Percentiles rank a stretch among this genome's conserved stretches.
phyloP scores from a whole-genome alignment of 345 rosid species.

The Noccaea bulbosa region DNA sequence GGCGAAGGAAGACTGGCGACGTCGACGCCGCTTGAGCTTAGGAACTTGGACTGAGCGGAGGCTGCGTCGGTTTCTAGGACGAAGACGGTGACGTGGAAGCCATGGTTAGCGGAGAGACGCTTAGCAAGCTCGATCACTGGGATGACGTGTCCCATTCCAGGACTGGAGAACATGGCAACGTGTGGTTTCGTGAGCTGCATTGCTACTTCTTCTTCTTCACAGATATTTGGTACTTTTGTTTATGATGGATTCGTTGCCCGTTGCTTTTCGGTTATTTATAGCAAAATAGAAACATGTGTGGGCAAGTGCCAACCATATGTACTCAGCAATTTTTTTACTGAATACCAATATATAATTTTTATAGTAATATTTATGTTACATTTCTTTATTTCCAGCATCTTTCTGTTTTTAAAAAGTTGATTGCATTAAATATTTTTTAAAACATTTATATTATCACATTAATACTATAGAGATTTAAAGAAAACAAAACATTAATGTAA shows the following conservation, averaged over 20 bases:
- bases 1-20: conserved; percentile 49
- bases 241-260: neutral
- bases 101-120: conserved; percentile 49
- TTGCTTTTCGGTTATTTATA: conserved; percentile 30
- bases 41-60: conserved; percentile 46
- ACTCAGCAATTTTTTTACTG: no score
- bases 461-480: no score
- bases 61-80: conserved; percentile 46
- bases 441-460: no score
- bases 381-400: no score
- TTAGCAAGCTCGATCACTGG: conserved; percentile 66
- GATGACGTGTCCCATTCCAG: conserved; percentile 75
- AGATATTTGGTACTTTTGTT: neutral
- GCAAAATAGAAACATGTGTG: neutral
- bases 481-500: no score
- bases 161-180: conserved; percentile 61
- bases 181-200: conserved; percentile 51
- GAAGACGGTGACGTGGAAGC: conserved; percentile 53
- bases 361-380: no score
- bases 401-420: no score
- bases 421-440: no score
- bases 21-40: conserved; percentile 35
- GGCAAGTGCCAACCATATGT: no score
- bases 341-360: no score
- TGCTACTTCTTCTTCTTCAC: conserved; percentile 13